Conservation (phyloP, 148 eudicot species). For the Vaccinium myrtillus region DNA sequence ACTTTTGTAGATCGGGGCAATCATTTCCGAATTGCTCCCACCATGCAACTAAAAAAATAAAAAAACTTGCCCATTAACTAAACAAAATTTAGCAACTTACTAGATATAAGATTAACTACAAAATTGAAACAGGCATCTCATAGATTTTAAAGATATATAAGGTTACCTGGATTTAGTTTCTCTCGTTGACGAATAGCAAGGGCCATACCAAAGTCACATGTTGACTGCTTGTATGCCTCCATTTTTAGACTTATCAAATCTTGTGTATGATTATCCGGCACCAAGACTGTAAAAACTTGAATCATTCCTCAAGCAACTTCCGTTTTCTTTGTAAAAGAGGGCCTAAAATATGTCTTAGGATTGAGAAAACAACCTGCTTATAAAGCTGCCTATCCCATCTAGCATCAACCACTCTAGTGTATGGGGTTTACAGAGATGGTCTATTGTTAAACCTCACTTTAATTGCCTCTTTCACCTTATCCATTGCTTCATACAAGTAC, state of each 20-base stretch:
- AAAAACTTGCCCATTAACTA: no score
- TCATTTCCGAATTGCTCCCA: no score
- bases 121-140: not conserved
- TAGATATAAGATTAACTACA: not conserved
- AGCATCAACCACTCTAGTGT: not conserved
- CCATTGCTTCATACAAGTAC: no score
- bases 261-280: not conserved
- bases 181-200: not conserved
- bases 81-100: no score
- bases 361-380: not conserved
- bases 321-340: not conserved
- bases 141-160: not conserved
- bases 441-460: not conserved
- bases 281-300: not conserved
- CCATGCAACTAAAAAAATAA: no score
- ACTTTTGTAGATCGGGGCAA: no score
- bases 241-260: not conserved
- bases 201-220: not conserved
- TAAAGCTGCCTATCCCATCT: conserved; percentile 9
- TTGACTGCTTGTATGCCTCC: not conserved
- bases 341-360: not conserved
- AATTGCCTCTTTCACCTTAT: no score
- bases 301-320: not conserved
- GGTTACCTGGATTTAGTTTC: not conserved
- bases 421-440: not conserved